Base-by-base conservation (phyloP, 768 basidiomycete species). In the Ephemerocybe angulata region DNA sequence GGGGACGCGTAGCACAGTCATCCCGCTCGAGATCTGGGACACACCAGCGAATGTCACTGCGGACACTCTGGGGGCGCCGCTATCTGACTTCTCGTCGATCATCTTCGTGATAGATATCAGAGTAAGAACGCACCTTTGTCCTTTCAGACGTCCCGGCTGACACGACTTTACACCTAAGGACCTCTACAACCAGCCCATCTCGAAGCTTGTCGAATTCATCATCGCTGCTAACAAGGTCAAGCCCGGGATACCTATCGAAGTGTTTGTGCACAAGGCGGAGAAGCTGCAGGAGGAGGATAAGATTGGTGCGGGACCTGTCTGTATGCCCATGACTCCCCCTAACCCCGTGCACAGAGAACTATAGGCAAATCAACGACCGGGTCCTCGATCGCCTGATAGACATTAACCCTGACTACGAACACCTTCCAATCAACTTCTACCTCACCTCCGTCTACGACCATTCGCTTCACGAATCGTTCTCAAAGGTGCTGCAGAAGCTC, bases 181-280 rank as follows among this genome's bases (percentile, higher is more conserved):
- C 65, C 74, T 90, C 25, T 93, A 92, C 69, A 87, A 90, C 62
- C 85, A 90, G 60, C 85, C 92, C 11, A 87, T 97, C 56, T 78
- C 84, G 40, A 87, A 86, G 59, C 83, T 95, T 50, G 86, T 91
- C 53, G 84, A 91, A 57, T 85, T 93, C 63, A 86, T 94, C 58
- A 77, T 87, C 29, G 82, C 87, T 6, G 87, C 90, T 3, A 88
- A 85, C 65, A 77, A 83, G 40, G 80, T 85, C 37, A 91, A 90
- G 64, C 90, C 87, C 4, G 75, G 78, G 38, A 82, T 95, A 55
- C 83, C 85, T 59, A 78, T 98, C 25, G 92, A 96, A 65, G 86
- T 98, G 29, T 97, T 98, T 62, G 90, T 95, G 5, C 96, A 98
- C 72, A 98, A 98, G 70, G 88, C 91, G 6, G 96, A 98, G 70